Evolutionary conservation across 2,329 filamentous ascomycete species (phyloP), one percentile per base, ranked within the genome.

Genomic region (Ophiosphaerella herpotricha): DNA sequence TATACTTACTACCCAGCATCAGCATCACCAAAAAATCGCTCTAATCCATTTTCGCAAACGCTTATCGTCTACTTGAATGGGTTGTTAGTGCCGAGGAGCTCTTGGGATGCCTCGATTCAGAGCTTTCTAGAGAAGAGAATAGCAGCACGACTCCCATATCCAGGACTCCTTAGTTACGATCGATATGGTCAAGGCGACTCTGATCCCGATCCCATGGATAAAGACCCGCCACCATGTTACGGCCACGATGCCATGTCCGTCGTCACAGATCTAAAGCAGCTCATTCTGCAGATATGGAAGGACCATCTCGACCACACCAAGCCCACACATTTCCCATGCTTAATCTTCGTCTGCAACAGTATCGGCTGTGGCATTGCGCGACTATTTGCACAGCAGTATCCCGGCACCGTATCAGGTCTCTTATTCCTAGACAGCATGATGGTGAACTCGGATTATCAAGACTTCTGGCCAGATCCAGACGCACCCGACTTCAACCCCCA

Each of bases 381-480:
- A 0, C 74, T 85, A 7, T 84, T 80, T 58, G 76, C 80, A 1
- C 70, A 77, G 43, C 63, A 67, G 1, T 76, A 82, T 43, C 77
- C 79, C 0, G 72, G 75, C 2, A 73, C 70, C 0, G 77, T 82
- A 0, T 70, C 74, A 0, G 81, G 72, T 0, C 66, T 80, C 31
- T 47, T 85, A 1, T 75, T 85, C 7, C 77, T 86, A 1, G 83
- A 85, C 61, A 82, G 78, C 32, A 80, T 83, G 54, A 78, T 85
- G 63, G 80, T 82, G 13, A 82, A 85, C 60, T 77, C 78, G 0
- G 79, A 85, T 57, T 80, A 82, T 26, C 76, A 82, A 1, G 79
- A 77, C 5, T 53, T 84, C 4, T 82, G 82, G 61, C 82, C 83
- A 0, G 77, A 85, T 54, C 81, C 82, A 0, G 80, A 83, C 47